Evolutionary conservation across 768 basidiomycete genomes (phyloP), one percentile per base, ranked within the genome.

Genomic region (Tylopilus subfusipes): DNA sequence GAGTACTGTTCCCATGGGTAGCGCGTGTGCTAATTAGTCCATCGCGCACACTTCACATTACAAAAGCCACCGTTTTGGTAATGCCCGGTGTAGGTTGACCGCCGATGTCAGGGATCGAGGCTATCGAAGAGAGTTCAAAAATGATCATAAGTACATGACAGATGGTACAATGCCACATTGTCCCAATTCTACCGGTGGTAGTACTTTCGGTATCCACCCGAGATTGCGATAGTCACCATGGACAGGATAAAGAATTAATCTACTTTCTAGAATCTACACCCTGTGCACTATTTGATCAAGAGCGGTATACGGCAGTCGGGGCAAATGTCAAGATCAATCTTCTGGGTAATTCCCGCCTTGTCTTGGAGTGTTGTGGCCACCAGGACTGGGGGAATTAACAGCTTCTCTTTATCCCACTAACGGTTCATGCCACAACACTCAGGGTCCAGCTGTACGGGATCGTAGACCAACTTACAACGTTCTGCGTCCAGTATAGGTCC

Each of bases 391-490:
- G 72, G 54, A 42, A 85, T 80, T 3, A 76, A 69, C 16, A 84
- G 46, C 58, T 75, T 82, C 59, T 81, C 79, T 47, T 73, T 69
- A 56, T 85, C 81, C 83, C 84, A 85, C 83, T 85, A 33, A 50
- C 0, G 54, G 13, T 39, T 34, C 22, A 34, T 22, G 22, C n/a
- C 31, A 56, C 13, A 24, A 21, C 21, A 33, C 13, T 60, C 29
- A 54, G 55, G 3, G 16, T 21, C 40, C 1, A 19, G 36, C 27
- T 31, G 16, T 50, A 39, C 42, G n/a, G 38, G 55, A 38, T n/a
- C 22, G 19, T 7, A 48, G 27, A 34, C 30, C 43, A 30, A 73
- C 76, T 61, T 47, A 81, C 80, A 42, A 80, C 78, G 29, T 68
- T 68, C 54, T 60, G 58, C 5, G 60, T 68, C 65, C 73, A 80